phyloP scores from a whole-genome alignment of 1,284 basidiomycete species.

The Pterula multifida region DNA sequence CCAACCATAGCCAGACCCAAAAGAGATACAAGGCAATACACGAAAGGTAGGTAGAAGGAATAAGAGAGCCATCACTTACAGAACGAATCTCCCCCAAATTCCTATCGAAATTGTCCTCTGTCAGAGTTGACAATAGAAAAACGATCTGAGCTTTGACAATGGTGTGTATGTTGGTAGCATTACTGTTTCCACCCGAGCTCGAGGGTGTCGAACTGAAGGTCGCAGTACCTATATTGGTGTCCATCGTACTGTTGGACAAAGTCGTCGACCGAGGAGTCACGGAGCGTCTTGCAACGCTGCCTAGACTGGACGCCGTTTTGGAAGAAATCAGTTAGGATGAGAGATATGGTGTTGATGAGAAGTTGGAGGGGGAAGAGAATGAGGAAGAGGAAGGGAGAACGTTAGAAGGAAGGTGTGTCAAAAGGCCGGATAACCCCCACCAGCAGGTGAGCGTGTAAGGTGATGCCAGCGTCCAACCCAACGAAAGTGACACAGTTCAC shows the following conservation, averaged over 20 bases:
- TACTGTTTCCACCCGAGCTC: background rate
- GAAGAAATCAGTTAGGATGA: background rate
- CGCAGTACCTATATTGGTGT: background rate
- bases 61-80: slow-evolving; percentile 47
- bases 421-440: background rate
- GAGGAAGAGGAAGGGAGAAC: background rate
- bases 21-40: slow-evolving; percentile 1
- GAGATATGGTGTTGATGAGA: background rate
- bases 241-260: background rate
- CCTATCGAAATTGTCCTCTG: slow-evolving; percentile 89
- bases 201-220: background rate
- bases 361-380: background rate
- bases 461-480: slow-evolving; percentile 2
- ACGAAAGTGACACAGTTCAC: too few relatives aligned
- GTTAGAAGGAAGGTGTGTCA: background rate
- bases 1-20: slow-evolving; percentile 3
- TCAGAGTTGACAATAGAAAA: slow-evolving; percentile 85
- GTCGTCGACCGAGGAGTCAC: slow-evolving; percentile 1
- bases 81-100: slow-evolving; percentile 86
- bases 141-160: slow-evolving; percentile 88
- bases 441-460: slow-evolving; percentile 1
- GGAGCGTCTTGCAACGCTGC: slow-evolving; percentile 1
- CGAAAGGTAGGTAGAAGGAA: slow-evolving; percentile 9
- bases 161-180: slow-evolving; percentile 22
- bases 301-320: background rate